Evolutionary conservation across 805 yeast genomes (phyloP), one percentile per base, ranked within the genome.

Genomic region (Saturnispora mendoncae): DNA sequence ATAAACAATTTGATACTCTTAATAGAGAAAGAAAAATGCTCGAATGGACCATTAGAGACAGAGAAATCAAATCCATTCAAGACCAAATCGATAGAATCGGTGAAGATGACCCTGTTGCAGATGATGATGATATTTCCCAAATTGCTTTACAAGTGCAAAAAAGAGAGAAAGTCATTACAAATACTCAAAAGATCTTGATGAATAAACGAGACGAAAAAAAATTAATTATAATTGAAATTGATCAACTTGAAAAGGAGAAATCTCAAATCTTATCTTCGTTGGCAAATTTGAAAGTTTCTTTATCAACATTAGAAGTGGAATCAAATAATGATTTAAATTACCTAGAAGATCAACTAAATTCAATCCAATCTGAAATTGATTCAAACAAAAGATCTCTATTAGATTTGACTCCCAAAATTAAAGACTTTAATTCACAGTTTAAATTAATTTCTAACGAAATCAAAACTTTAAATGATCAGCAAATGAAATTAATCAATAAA

Each of bases 11-110:
- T 56, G 94, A 84, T 52, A 66, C 65, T 17, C 64, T 79, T 21
- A 92, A 83, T 50, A 76, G 73, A 44, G 69, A 72, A 43, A 76
- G 82, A 48, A 82, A 85, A 54, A 71, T 78, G 25, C 68, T 76
- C 14, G 95, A 88, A 51, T 87, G 74, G 59, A 76, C 81, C 26
- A 61, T 88, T 8, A 78, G 77, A 53, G 92, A 83, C 54, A 71
- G 90, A 38, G 97, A 92, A 57, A 60, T 83, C 41, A 68, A 66
- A 34, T 80, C 76, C 31, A 62, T 85, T 20, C 74, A 72, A 23
- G 69, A 69, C 17, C 72, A 74, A 35, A 73, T 84, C 24, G 87
- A 78, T 40, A 62, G 58, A 13, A 62, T 82, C 33, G 90, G 83
- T 38, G 66, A 65, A 19, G 73, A 72, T 15, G 78, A 84, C 49